Conservation (phyloP, 441 rosid species). For the Bocquillonia castaneifolia region DNA sequence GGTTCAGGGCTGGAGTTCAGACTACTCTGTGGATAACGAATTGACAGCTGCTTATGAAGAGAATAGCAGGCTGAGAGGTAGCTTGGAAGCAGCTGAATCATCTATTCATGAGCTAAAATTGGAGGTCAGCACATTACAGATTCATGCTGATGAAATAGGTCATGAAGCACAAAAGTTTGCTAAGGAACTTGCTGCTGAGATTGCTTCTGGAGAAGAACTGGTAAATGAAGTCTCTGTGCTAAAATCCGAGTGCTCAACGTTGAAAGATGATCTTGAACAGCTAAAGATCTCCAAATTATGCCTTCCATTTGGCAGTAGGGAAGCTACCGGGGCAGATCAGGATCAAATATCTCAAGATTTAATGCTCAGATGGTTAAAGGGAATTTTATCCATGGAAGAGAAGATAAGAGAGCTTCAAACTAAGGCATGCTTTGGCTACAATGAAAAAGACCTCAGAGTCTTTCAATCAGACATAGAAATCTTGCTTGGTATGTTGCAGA, state of each 20-base stretch:
- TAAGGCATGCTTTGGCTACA: conserved; percentile 57
- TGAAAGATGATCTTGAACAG: conserved; percentile 65
- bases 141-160: conserved; percentile 75
- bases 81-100: conserved; percentile 73
- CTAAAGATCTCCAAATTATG: conserved; percentile 36
- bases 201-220: conserved; percentile 78
- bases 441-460: conserved; percentile 57
- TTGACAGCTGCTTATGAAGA: conserved; percentile 65
- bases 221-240: conserved; percentile 68
- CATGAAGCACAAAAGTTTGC: conserved; percentile 62
- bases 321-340: conserved; percentile 33
- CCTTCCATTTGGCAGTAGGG: conserved; percentile 33
- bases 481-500: conserved; percentile 55
- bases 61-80: conserved; percentile 72
- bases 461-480: conserved; percentile 64
- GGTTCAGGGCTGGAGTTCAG: conserved; percentile 76
- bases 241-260: conserved; percentile 71
- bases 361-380: conserved; percentile 61
- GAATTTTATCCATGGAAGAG: conserved; percentile 65
- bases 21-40: conserved; percentile 60
- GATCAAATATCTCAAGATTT: conserved; percentile 42
- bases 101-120: conserved; percentile 70
- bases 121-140: conserved; percentile 65
- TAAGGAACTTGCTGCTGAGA: conserved; percentile 72
- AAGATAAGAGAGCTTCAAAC: conserved; percentile 67